Evolutionary conservation across 2,329 filamentous ascomycete genomes (phyloP).

Genomic region (Fusarium tanahbumbuense): DNA sequence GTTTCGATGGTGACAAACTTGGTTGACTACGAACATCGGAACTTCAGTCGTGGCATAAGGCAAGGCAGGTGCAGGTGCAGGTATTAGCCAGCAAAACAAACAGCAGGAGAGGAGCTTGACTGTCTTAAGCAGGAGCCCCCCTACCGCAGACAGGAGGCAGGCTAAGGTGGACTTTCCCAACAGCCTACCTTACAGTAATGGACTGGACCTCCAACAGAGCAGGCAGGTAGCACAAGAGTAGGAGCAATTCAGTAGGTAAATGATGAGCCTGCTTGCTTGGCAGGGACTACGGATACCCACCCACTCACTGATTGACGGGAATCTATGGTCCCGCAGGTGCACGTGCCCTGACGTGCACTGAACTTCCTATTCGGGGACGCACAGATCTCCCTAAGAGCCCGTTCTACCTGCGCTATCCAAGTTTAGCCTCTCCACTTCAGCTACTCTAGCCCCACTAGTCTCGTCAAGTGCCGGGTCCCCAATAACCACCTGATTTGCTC

Average conservation of each 20-base stretch:
- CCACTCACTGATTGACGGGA: slow-evolving; percentile 32
- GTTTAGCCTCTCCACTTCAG: slow-evolving; percentile 30
- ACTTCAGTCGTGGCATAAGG: background rate
- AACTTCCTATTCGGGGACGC: slow-evolving; percentile 32
- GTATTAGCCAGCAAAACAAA: background rate
- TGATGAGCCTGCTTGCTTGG: slow-evolving; percentile 35
- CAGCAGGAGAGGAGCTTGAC: background rate
- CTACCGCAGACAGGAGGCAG: background rate
- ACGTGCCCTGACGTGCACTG: slow-evolving; percentile 37
- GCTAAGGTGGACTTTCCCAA: background rate
- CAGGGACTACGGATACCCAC: slow-evolving; percentile 14
- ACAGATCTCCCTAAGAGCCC: slow-evolving; percentile 25
- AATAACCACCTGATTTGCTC: slow-evolving; percentile 6
- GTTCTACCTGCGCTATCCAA: slow-evolving; percentile 23
- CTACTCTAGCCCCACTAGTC: slow-evolving; percentile 8
- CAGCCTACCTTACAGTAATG: background rate
- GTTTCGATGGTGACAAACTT: background rate
- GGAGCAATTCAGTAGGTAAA: background rate
- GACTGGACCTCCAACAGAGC: background rate
- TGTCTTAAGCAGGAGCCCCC: background rate
- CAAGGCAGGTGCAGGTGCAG: background rate
- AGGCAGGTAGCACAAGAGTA: background rate
- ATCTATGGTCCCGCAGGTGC: slow-evolving; percentile 39
- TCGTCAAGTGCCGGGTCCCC: slow-evolving; percentile 29
- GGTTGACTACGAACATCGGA: background rate